Percentiles rank a stretch among this genome's conserved stretches.
Conservation (phyloP, 2,329 filamentous ascomycete genomes). For the Fusarium subglutinans region DNA sequence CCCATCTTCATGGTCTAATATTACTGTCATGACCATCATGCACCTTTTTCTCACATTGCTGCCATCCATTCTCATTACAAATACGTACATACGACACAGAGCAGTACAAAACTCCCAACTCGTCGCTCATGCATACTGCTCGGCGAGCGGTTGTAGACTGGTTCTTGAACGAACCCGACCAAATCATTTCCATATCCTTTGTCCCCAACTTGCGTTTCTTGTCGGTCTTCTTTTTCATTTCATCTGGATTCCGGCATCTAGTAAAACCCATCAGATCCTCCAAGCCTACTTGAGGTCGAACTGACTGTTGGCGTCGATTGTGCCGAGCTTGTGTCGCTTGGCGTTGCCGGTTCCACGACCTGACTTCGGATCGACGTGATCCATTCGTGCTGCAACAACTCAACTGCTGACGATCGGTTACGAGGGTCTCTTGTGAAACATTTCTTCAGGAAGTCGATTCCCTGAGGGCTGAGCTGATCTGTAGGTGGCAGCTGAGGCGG, state of each 20-base stretch:
- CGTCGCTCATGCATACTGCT: slow-evolving; percentile 37
- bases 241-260: slow-evolving; percentile 19
- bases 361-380: slow-evolving; percentile 72
- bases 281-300: slow-evolving; percentile 45
- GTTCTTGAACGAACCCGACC: slow-evolving; percentile 29
- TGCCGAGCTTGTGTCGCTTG: slow-evolving; percentile 63
- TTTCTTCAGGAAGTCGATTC: slow-evolving; percentile 86
- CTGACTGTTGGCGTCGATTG: slow-evolving; percentile 48
- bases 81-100: slow-evolving; percentile 32
- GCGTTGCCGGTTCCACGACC: slow-evolving; percentile 71
- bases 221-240: neutral
- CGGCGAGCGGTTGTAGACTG: slow-evolving; percentile 27
- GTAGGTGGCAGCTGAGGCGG: slow-evolving; percentile 82
- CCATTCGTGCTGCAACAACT: slow-evolving; percentile 95
- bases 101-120: slow-evolving; percentile 40
- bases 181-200: slow-evolving; percentile 10
- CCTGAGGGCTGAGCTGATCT: slow-evolving; percentile 85
- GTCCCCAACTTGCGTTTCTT: neutral
- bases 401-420: slow-evolving; percentile 81
- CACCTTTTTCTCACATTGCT: slow-evolving; percentile 10
- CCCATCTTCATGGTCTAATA: slow-evolving; percentile 28
- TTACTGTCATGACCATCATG: slow-evolving; percentile 39
- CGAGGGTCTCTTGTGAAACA: slow-evolving; percentile 89
- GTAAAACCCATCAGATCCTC: slow-evolving; percentile 46
- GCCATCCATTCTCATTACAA: slow-evolving; percentile 35